These are phyloP conservation scores for Phytophthora parvispora DNA, from an alignment of 352 stramenopile genomes.

Conservation along the genomic window DNA sequence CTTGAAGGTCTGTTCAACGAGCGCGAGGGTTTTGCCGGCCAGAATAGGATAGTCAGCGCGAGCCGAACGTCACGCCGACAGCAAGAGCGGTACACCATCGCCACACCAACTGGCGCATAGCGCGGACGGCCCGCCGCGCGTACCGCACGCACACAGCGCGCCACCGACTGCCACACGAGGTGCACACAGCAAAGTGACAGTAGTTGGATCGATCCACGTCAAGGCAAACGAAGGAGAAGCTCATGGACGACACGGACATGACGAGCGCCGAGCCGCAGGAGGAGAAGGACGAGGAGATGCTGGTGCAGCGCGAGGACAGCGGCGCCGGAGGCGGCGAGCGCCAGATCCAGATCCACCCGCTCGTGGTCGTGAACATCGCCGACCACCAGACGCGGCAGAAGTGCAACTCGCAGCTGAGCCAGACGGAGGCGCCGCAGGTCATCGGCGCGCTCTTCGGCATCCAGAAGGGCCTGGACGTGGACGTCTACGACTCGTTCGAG, in stretches of 20 bases:
- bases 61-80: slow-evolving; percentile 34
- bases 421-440: slow-evolving; percentile 62
- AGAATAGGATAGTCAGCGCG: slow-evolving; percentile 51
- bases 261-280: slow-evolving; percentile 29
- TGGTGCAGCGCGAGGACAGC: slow-evolving; percentile 57
- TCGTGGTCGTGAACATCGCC: slow-evolving; percentile 96
- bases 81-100: slow-evolving; percentile 19
- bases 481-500: slow-evolving; percentile 92
- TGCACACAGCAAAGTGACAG: too few species aligned
- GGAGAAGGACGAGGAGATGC: slow-evolving; percentile 52
- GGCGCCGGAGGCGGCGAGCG: slow-evolving; percentile 63
- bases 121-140: neutral
- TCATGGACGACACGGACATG: slow-evolving; percentile 76
- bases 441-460: slow-evolving; percentile 95
- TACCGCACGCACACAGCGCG: neutral
- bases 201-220: slow-evolving; percentile 20
- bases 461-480: slow-evolving; percentile 84
- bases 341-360: slow-evolving; percentile 83
- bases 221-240: slow-evolving; percentile 3
- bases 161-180: neutral
- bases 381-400: slow-evolving; percentile 96
- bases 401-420: slow-evolving; percentile 59
- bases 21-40: slow-evolving; percentile 34
- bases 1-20: slow-evolving; percentile 26
- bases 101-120: slow-evolving; percentile 5